Percentiles rank a stretch among this genome's conserved stretches.
Evolutionary conservation across 352 stramenopile genomes (phyloP).

Genomic region (Peronospora farinosa): DNA sequence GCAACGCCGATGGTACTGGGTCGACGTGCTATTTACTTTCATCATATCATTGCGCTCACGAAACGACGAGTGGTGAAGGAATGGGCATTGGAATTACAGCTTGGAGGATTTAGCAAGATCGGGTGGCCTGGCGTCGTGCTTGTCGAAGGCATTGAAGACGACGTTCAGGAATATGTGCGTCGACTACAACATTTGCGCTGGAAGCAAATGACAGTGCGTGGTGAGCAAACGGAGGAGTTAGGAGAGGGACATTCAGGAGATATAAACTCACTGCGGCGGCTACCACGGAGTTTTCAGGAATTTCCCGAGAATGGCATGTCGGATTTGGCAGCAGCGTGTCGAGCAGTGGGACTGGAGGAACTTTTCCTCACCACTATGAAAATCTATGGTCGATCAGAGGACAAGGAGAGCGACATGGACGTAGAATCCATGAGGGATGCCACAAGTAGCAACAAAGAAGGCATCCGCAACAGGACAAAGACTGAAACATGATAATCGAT

Average conservation of each 20-base stretch:
- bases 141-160: constrained; percentile 50
- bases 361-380: constrained; percentile 81
- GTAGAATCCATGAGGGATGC: not conserved
- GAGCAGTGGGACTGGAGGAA: constrained; percentile 40
- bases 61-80: constrained; percentile 71
- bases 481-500: constrained; percentile 15
- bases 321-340: constrained; percentile 44
- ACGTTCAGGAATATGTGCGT: constrained; percentile 64
- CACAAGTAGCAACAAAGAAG: constrained; percentile 19
- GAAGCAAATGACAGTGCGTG: constrained; percentile 79
- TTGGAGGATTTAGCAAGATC: constrained; percentile 75
- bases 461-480: not conserved
- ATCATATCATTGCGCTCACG: constrained; percentile 72
- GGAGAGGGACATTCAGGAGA: not conserved
- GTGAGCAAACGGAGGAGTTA: constrained; percentile 49
- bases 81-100: constrained; percentile 58
- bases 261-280: constrained; percentile 28
- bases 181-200: constrained; percentile 65
- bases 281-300: constrained; percentile 48
- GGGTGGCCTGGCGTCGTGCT: constrained; percentile 77
- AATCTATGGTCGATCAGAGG: constrained; percentile 42
- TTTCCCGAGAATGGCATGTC: constrained; percentile 67
- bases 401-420: not conserved
- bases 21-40: constrained; percentile 74
- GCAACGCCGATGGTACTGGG: constrained; percentile 30